phyloP scores from a whole-genome alignment of 139 green algal genomes.

The Picochlorum sp. region DNA sequence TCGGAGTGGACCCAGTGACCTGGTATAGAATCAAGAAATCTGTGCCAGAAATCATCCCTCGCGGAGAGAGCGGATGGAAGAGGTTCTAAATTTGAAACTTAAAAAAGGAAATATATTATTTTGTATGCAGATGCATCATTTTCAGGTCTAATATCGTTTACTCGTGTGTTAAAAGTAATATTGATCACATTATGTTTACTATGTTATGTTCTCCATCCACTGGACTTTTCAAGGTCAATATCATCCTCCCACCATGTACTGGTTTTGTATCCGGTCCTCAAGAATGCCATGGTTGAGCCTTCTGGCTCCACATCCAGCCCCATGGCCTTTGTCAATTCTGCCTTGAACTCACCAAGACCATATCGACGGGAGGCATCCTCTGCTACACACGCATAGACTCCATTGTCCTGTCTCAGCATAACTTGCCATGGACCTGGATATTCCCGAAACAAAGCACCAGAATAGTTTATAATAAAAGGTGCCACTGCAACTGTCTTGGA shows the following conservation, averaged over 20 bases:
- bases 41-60: constrained; percentile 18
- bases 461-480: constrained; percentile 89
- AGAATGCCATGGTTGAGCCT: constrained; percentile 58
- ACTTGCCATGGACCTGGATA: constrained; percentile 90
- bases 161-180: too few relatives aligned
- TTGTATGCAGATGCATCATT: too few relatives aligned
- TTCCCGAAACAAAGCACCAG: constrained; percentile 75
- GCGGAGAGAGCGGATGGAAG: constrained; percentile 19
- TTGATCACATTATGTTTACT: background rate
- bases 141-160: too few relatives aligned
- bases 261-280: constrained; percentile 75
- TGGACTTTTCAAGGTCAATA: constrained; percentile 44
- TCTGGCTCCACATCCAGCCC: constrained; percentile 75
- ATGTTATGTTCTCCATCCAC: constrained; percentile 53
- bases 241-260: constrained; percentile 88
- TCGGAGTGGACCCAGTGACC: constrained; percentile 7
- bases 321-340: constrained; percentile 73
- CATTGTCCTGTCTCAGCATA: constrained; percentile 77
- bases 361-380: constrained; percentile 42
- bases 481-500: constrained; percentile 49
- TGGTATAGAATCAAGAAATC: constrained; percentile 1
- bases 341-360: constrained; percentile 65
- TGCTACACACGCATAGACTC: constrained; percentile 76
- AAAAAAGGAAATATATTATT: too few relatives aligned
- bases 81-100: too few relatives aligned